Base-by-base conservation (phyloP, 2,329 filamentous ascomycete genomes). In the Sarocladiaceae sp. region DNA sequence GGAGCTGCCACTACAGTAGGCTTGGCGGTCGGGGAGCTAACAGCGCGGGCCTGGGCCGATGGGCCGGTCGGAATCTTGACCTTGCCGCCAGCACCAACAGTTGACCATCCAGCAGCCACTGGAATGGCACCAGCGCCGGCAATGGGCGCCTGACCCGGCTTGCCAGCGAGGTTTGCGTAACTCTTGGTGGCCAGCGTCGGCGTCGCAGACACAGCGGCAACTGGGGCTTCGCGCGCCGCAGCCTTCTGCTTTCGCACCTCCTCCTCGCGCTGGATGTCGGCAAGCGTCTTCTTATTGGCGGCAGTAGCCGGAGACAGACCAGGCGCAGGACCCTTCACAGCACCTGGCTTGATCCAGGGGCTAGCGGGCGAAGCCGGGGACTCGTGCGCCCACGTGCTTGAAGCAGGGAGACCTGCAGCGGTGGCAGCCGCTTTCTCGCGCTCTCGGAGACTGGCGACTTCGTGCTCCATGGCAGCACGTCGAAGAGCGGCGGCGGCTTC, bases 191-290 rank as follows among this genome's bases (percentile, higher is more conserved):
- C 67, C 37, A 76, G 68, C 17, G 74, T 66, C 20, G 77, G 71
- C 11, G 75, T 67, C 23, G 68, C 72, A 22, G 74, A 69, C 59
- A 82, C 80, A 3, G 69, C 67, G 2, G 77, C 70, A 6, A 68
- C 60, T 20, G 68, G 72, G 18, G 74, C 69, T 60, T 83, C 80
- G 3, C 69, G 67, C 3, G 77, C 70, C 5, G 68, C 60, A 28
- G 83, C 80, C 66, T 87, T 90, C 62, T 87, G 85, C 78, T 99
- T 99, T 58, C 89, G 86, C 17, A 80, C 79, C 65, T 97, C 94
- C 64, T 99, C 94, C 71, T 99, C 94, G 57, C 92, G 92, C 67
- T 97, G 94, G 54, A 99, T 97, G 59, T 97, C 93, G 22, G 91
- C 90, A 40, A 97, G 77, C 0, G 91, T 96, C 80, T 97, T 97